These are phyloP conservation scores for Fusarium siculi DNA, from an alignment of 2,329 filamentous ascomycete species.

Conservation along the genomic window DNA sequence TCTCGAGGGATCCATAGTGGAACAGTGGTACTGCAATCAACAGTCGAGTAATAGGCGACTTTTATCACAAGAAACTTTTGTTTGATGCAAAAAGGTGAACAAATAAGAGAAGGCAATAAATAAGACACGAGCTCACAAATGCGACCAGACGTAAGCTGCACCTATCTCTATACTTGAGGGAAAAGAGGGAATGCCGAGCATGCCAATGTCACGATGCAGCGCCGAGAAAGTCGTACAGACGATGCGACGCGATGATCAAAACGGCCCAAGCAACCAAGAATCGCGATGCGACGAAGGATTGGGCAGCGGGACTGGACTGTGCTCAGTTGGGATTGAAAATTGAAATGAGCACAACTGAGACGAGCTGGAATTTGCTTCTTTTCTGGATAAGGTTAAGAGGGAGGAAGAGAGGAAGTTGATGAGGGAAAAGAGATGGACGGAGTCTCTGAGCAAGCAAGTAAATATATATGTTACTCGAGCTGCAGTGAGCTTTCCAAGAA, in stretches of 20 bases:
- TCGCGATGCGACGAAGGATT: constrained; percentile 11
- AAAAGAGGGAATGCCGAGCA: constrained; percentile 44
- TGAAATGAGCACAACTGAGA: constrained; percentile 22
- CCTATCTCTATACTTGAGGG: constrained; percentile 21
- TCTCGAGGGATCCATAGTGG: constrained; percentile 58
- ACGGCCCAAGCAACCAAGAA: constrained; percentile 22
- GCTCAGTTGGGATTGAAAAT: constrained; percentile 13
- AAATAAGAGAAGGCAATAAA: constrained; percentile 9
- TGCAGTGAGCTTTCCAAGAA: constrained; percentile 28
- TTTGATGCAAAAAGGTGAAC: constrained; percentile 16
- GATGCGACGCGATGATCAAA: constrained; percentile 29
- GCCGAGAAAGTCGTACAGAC: constrained; percentile 26
- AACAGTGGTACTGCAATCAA: constrained; percentile 13
- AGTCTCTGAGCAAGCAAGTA: constrained; percentile 3
- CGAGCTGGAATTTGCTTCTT: constrained; percentile 17
- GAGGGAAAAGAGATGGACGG: constrained; percentile 22
- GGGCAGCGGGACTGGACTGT: constrained; percentile 9
- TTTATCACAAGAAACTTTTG: constrained; percentile 10
- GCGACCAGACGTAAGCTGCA: constrained; percentile 13
- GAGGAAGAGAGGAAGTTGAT: not conserved
- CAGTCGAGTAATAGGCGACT: constrained; percentile 6
- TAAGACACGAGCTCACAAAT: constrained; percentile 2
- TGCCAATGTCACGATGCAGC: constrained; percentile 41
- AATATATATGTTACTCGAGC: constrained; percentile 12
- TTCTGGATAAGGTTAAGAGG: constrained; percentile 1